A percentile compares a stretch with the other conserved stretches of the same genome.
These are phyloP conservation scores for Diaporthe citriasiana DNA, from an alignment of 2,329 filamentous ascomycete genomes.

Conservation along the genomic window DNA sequence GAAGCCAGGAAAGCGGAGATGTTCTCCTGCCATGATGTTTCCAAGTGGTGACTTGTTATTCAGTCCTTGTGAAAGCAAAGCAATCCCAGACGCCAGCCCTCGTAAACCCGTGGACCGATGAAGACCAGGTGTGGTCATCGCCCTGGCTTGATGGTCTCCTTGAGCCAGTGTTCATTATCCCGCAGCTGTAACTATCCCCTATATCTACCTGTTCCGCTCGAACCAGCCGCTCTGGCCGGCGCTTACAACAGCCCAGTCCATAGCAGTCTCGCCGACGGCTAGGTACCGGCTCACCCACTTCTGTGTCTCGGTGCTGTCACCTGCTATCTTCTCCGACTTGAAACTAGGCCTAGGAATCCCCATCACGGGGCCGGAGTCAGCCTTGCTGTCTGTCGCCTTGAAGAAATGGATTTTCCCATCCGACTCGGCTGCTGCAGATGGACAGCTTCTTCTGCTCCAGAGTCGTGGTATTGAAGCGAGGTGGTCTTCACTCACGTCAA, in stretches of 20 bases:
- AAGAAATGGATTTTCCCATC: background rate
- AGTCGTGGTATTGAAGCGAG: background rate
- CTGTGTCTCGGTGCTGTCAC: conserved; percentile 84
- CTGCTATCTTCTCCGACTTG: conserved; percentile 84
- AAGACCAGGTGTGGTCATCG: background rate
- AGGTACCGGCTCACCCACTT: conserved; percentile 95
- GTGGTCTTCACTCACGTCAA: conserved; percentile 82
- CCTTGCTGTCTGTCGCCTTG: conserved; percentile 31
- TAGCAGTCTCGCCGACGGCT: conserved; percentile 95
- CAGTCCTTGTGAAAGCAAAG: background rate
- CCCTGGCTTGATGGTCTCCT: background rate
- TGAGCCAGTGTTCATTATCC: background rate
- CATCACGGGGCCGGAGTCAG: conserved; percentile 61
- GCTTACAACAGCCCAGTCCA: conserved; percentile 96
- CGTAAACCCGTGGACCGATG: background rate
- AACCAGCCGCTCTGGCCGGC: conserved; percentile 92
- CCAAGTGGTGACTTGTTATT: background rate
- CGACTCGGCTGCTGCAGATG: background rate
- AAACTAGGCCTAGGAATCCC: conserved; percentile 78
- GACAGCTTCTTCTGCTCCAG: background rate
- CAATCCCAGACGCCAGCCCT: conserved; percentile 24
- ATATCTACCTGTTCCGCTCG: conserved; percentile 82
- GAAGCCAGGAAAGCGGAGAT: conserved; percentile 8
- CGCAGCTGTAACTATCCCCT: background rate
- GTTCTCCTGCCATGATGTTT: conserved; percentile 8